Evolutionary conservation across 1,139 yeast genomes (phyloP).

Genomic region (Hemisphaericaspora subhashii): DNA sequence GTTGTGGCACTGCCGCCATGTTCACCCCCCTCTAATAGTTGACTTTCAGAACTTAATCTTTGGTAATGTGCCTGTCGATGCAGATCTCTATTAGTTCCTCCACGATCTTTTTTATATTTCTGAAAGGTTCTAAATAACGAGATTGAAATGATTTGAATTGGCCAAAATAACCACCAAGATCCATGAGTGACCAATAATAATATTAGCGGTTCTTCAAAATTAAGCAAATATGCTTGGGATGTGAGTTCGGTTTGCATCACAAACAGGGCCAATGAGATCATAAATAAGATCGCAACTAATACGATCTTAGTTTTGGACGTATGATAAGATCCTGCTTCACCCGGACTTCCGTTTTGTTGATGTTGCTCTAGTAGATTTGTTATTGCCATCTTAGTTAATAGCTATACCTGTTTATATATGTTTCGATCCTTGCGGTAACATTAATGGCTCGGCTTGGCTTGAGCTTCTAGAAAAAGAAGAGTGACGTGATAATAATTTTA

Average conservation of each 20-base stretch:
- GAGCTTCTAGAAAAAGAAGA: no score
- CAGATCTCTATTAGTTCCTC: background rate
- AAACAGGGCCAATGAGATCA: constrained; percentile 62
- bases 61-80: constrained; percentile 22
- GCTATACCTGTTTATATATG: background rate
- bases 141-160: constrained; percentile 58
- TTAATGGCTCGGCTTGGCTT: no score
- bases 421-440: no score
- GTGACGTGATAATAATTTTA: no score
- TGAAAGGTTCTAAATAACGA: constrained; percentile 43
- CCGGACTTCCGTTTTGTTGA: constrained; percentile 4
- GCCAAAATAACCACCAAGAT: constrained; percentile 77
- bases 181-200: constrained; percentile 74
- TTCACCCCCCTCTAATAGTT: constrained; percentile 29
- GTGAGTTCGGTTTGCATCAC: constrained; percentile 82
- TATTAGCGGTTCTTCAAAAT: constrained; percentile 70
- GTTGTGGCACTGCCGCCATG: constrained; percentile 14
- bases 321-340: constrained; percentile 11
- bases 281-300: constrained; percentile 57
- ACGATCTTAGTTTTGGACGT: constrained; percentile 40
- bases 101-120: constrained; percentile 20
- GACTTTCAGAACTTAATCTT: constrained; percentile 29
- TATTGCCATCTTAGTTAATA: no score
- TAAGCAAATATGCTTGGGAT: constrained; percentile 60
- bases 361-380: constrained; percentile 16